These are phyloP conservation scores for Cenococcum geophilum DNA, from an alignment of 495 filamentous ascomycete genomes.

Conservation along the genomic window DNA sequence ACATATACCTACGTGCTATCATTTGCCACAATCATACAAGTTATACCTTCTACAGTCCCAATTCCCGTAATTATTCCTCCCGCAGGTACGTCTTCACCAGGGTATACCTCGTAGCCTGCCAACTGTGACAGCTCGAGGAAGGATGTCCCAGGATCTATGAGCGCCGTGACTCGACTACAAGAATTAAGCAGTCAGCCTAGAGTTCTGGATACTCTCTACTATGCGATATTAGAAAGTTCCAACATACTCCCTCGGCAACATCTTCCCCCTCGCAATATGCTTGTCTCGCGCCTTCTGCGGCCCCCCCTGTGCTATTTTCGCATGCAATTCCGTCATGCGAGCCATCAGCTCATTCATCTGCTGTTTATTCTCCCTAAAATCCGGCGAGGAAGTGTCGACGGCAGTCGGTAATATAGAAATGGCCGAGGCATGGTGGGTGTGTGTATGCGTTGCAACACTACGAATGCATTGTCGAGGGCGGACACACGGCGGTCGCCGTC, in stretches of 20 bases:
- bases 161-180: constrained; percentile 62
- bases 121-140: constrained; percentile 88
- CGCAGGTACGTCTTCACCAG: constrained; percentile 75
- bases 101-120: constrained; percentile 82
- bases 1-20: constrained; percentile 63
- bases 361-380: constrained; percentile 74
- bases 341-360: constrained; percentile 70
- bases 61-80: constrained; percentile 93
- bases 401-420: constrained; percentile 71
- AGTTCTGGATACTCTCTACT: too few species aligned
- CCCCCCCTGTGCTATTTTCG: constrained; percentile 66
- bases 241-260: constrained; percentile 76
- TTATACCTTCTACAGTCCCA: constrained; percentile 82
- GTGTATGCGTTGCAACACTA: constrained; percentile 41
- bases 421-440: constrained; percentile 48
- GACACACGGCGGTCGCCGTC: constrained; percentile 9
- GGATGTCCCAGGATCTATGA: constrained; percentile 82
- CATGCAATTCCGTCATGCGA: constrained; percentile 61
- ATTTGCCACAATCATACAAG: constrained; percentile 92
- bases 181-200: neutral
- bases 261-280: constrained; percentile 81
- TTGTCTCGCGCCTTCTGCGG: constrained; percentile 80
- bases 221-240: too few species aligned
- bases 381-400: constrained; percentile 68
- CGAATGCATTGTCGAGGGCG: constrained; percentile 14